phyloP scores from a whole-genome alignment of 2,329 filamentous ascomycete genomes.

The Leptographium procerum region DNA sequence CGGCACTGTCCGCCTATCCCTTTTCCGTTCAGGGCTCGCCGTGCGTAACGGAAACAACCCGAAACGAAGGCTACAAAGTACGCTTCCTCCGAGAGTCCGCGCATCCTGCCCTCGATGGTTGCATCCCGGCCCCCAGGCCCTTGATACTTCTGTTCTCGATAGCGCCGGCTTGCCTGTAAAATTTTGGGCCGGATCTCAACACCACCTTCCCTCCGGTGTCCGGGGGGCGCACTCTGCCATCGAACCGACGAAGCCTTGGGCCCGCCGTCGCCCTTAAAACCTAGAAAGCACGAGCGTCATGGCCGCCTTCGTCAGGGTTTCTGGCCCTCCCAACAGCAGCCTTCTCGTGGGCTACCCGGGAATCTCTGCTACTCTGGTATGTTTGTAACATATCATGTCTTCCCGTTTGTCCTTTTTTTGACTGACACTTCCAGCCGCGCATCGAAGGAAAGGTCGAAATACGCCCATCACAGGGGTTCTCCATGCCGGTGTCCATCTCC shows the following conservation, averaged over 20 bases:
- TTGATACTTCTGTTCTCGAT: background rate
- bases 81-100: background rate
- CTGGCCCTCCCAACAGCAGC: conserved; percentile 91
- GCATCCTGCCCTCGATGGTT: background rate
- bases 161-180: background rate
- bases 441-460: conserved; percentile 98
- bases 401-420: background rate
- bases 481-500: conserved; percentile 81
- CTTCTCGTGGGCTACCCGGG: conserved; percentile 95
- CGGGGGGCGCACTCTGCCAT: background rate
- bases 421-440: conserved; percentile 52
- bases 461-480: conserved; percentile 71
- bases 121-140: background rate
- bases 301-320: conserved; percentile 69
- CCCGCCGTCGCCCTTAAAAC: conserved; percentile 4
- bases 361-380: conserved; percentile 91
- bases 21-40: background rate
- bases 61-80: background rate
- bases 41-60: background rate
- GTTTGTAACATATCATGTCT: conserved; percentile 19
- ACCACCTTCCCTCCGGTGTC: background rate
- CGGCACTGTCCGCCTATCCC: background rate
- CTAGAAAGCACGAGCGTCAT: conserved; percentile 16
- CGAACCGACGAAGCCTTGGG: background rate
- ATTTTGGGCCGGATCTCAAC: background rate